Conservation (phyloP, 202 grass and related monocot species). For the Setaria italica region DNA sequence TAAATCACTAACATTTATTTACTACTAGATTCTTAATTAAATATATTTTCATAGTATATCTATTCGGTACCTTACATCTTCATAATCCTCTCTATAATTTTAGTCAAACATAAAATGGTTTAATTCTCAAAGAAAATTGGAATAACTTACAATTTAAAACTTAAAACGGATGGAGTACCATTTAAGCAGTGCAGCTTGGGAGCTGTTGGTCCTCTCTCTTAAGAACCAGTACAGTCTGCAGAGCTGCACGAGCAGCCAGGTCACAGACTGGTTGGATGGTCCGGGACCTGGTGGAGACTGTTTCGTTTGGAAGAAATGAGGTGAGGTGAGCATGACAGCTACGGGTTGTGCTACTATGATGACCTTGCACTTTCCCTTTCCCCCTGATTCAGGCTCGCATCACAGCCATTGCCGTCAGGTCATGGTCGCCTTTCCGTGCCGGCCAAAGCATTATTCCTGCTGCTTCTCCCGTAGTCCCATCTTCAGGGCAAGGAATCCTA, state of each 20-base stretch:
- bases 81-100: too few species aligned
- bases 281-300: neutral
- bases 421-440: conserved; percentile 32
- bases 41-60: too few species aligned
- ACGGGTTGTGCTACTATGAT: neutral
- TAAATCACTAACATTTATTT: too few species aligned
- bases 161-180: neutral
- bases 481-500: conserved; percentile 40
- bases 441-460: conserved; percentile 32
- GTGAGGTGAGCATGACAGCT: conserved; percentile 35
- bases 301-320: conserved; percentile 6
- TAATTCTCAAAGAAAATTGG: too few species aligned
- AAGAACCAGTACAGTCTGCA: neutral
- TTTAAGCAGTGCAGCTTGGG: neutral
- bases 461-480: neutral
- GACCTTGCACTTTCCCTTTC: neutral
- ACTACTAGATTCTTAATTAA: too few species aligned
- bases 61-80: too few species aligned
- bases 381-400: neutral
- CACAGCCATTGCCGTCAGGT: neutral
- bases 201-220: too few species aligned
- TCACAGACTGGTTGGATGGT: neutral
- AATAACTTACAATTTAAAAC: too few species aligned
- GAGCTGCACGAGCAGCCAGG: neutral
- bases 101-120: too few species aligned